Base-by-base conservation (phyloP, 1,284 basidiomycete genomes). In the Cystobasidium slooffiae region DNA sequence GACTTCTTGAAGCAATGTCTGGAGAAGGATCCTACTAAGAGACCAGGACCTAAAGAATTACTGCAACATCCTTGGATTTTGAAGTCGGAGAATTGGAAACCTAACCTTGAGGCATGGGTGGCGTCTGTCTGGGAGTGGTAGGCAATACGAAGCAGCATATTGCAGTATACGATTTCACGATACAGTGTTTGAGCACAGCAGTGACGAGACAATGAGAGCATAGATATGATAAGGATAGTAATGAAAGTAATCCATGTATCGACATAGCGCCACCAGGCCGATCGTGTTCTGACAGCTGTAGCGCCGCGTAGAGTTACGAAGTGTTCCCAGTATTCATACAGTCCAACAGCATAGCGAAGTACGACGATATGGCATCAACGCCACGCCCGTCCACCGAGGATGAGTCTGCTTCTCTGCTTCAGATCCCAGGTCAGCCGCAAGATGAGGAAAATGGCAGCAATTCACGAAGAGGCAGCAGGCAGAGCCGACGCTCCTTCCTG, bases 51-150 rank as follows among this genome's bases (percentile, higher is more conserved):
- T 0, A 89, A 87, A 77, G 89, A 92, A 79, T 88, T 98, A 86
- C 85, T 97, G 55, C 83, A 84, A 59, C 96, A 99, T 82, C 91
- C 91, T 1, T 98, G 94, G 90, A 90, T 99, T 77, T 82, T 87
- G 62, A 86, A 87, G 74, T 87, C 88, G 64, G 91, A 93, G 86
- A 88, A 89, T 81, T 87, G 90, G 81, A 91, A 93, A 78, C 89
- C 94, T 59, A 89, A 92, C 78, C 93, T 97, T 88, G 90, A 88
- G 12, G 88, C 87, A 78, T 99, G 95, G 92, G 91, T 99, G 62
- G 88, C 90, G 65, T 87, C 91, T 80, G 89, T 98, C 39, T 95
- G 93, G 89, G 89, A 88, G 66, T 96, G 94, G 93, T 73, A 56
- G 37, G 52, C 14, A 41, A 9, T 3, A 6, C 7, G 47, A 31